Evolutionary conservation across 2,329 filamentous ascomycete species (phyloP), one percentile per base, ranked within the genome.

Genomic region (Pseudogymnoascus sp.): DNA sequence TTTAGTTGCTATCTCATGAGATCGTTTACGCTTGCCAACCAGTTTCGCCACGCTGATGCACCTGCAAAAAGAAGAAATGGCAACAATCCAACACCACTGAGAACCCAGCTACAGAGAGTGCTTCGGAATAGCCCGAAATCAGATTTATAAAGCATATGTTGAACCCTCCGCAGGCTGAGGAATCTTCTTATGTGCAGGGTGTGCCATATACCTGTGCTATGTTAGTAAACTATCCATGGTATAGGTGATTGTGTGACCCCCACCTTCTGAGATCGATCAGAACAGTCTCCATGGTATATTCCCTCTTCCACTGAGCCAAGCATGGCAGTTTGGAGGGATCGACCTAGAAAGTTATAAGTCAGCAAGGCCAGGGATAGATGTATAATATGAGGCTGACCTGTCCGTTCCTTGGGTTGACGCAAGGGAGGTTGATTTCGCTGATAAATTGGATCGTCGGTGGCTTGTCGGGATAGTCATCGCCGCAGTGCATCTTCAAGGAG

Each of bases 401-500:
- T 71, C 94, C 94, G 66, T 89, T 89, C 68, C 80, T 83, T 65
- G 82, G 80, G 76, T 93, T 89, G 60, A 99, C 94, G 71, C 93
- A 96, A 26, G 94, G 94, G n/a, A 97, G 84, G 78, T 97, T 97
- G 78, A 99, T 88, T 76, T 91, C 89, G 70, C 89, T 96, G 70
- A 94, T 86, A 76, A 99, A 99, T 71, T 93, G 87, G 71, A 99
- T 90, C 59, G 88, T 86, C 0, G 94, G 94, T 50, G 94, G 94
- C 65, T 84, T 80, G 73, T 96, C 92, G 60, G 94, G 94, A 75
- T 99, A 99, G 62, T 89, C 80, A 58, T 86, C 81, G 65, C 92
- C 92, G 79, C 94, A 99, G 79, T 96, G 88, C 79, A 99, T 96
- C 77, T 93, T 95, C 70, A 99, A 84, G 68, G 91, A 95, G 82